Evolutionary conservation across 306 rosid genomes (phyloP), one percentile per base, ranked within the genome.

Genomic region (Prunus mira): DNA sequence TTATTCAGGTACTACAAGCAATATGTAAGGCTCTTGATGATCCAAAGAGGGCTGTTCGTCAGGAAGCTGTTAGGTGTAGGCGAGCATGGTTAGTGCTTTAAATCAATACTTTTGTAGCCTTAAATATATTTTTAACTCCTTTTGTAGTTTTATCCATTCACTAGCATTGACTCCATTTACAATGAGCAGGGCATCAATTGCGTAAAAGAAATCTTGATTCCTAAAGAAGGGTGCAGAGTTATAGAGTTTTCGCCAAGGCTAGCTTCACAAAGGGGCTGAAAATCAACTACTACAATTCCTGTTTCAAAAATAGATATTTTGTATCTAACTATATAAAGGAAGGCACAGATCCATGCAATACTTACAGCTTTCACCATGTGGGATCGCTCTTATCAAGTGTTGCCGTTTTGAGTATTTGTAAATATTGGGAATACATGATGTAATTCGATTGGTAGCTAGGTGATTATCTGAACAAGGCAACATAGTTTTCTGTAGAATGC

Each of bases 41-140:
- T 81, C 84, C 79, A 50, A 95, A 79, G 84, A 92, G 98, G 72
- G 76, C 75, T 66, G 96, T 95, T 85, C 97, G 98, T 47, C 83
- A 45, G 72, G 98, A 95, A 88, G 97, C 97, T 80, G 91, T 89
- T 60, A 88, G 86, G 83, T 92, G 97, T 74, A 88, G 86, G 55
- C 96, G 84, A 81, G 93, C 98, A 71, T 95, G 98, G 98, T 95
- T 56, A 71, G 89, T 83, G 70, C 63, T 60, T 45, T 17, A 55
- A n/a, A 47, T 3, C 9, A 11, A 41, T 27, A 62, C 18, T 28
- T 14, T 12, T 11, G n/a, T 67, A 67, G 20, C 63, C 60, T 56
- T 20, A 20, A 72, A 52, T 5, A 22, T 47, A 22, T 6, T 65
- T n/a, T 5, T 65, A 1, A 54, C 41, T 65, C 34, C 38, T 65